Evolutionary conservation across 2,329 filamentous ascomycete genomes (phyloP).

Genomic region (Hysterium pulicare): DNA sequence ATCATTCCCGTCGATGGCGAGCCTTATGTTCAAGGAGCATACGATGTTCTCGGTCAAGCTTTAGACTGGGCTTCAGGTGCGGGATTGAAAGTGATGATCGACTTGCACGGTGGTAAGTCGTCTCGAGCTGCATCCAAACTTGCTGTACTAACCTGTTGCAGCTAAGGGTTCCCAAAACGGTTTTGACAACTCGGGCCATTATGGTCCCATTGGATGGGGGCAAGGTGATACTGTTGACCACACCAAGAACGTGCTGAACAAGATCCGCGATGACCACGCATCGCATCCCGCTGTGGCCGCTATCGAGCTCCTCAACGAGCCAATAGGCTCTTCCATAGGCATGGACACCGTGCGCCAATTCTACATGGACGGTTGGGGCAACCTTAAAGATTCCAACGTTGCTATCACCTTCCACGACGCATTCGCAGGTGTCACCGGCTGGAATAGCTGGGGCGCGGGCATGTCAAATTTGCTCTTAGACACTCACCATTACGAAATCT

Average conservation of each 20-base stretch:
- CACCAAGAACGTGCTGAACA: conserved; percentile 43
- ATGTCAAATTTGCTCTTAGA: conserved; percentile 46
- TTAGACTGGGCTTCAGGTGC: conserved; percentile 57
- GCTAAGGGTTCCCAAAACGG: conserved; percentile 64
- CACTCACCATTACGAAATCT: conserved; percentile 50
- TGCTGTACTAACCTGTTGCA: conserved; percentile 12
- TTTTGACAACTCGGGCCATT: conserved; percentile 63
- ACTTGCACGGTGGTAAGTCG: conserved; percentile 61
- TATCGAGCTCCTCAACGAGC: conserved; percentile 49
- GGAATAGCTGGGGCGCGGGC: conserved; percentile 44
- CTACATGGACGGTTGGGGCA: conserved; percentile 49
- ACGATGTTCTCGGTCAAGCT: conserved; percentile 55
- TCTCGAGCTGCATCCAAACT: not conserved
- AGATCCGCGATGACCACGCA: conserved; percentile 46
- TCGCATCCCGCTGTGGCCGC: conserved; percentile 44
- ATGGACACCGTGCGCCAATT: conserved; percentile 44
- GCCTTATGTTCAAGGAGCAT: conserved; percentile 61
- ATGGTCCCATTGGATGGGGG: conserved; percentile 45
- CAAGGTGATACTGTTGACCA: conserved; percentile 42
- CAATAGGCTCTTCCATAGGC: conserved; percentile 41
- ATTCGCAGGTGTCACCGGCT: conserved; percentile 43
- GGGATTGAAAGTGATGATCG: conserved; percentile 63
- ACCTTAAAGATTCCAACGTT: conserved; percentile 40
- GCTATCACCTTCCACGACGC: conserved; percentile 48
- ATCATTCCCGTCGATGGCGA: conserved; percentile 51